Evolutionary conservation across 805 yeast genomes (phyloP).

Genomic region (Naumovozyma dairenensis): DNA sequence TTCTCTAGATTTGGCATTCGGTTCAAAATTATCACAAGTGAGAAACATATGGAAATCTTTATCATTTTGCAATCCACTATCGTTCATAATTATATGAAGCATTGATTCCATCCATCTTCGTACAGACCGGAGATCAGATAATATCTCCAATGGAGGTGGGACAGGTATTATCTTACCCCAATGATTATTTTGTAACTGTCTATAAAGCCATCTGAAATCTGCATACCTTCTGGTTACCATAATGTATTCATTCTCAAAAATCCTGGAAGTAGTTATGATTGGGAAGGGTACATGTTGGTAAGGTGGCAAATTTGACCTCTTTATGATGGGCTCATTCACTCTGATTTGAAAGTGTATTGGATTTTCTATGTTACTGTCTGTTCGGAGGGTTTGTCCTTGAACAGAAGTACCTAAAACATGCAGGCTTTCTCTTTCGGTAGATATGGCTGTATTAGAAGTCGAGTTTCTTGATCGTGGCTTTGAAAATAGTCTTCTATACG

Average conservation of each 20-base stretch:
- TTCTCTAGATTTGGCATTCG: conserved; percentile 63
- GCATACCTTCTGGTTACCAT: conserved; percentile 73
- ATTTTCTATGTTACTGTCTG: too few species aligned
- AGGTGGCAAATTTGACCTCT: too few species aligned
- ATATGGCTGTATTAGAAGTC: too few species aligned
- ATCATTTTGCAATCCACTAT: conserved; percentile 50
- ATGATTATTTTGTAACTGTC: conserved; percentile 71
- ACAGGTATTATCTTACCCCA: conserved; percentile 90
- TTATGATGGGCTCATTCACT: too few species aligned
- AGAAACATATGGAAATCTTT: conserved; percentile 68
- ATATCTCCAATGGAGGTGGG: conserved; percentile 50
- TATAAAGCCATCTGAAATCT: conserved; percentile 89
- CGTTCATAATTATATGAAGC: conserved; percentile 58
- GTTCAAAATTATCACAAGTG: conserved; percentile 56
- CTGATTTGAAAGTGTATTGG: too few species aligned
- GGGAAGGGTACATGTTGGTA: conserved; percentile 82
- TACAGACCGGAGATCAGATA: conserved; percentile 18
- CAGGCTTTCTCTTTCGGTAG: too few species aligned
- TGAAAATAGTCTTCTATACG: too few species aligned
- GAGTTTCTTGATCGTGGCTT: too few species aligned
- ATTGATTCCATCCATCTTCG: conserved; percentile 50
- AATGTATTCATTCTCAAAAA: conserved; percentile 32
- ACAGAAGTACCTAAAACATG: too few species aligned
- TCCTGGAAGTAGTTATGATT: conserved; percentile 50
- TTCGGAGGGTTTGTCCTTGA: too few species aligned